Base-by-base conservation (phyloP, 208 protist genomes). In the Trypanosoma avium region DNA sequence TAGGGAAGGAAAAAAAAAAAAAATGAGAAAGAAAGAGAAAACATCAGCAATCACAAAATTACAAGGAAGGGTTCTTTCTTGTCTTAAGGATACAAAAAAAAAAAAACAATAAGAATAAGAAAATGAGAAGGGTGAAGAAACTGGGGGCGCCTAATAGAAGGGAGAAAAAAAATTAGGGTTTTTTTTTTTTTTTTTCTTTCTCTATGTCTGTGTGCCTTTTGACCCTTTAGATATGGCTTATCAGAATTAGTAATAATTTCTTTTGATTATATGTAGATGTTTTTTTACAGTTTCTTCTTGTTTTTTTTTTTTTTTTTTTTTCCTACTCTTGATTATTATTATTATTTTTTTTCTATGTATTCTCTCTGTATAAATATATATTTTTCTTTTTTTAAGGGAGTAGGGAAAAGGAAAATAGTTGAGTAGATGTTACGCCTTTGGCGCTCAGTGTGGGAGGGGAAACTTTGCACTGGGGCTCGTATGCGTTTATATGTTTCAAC, bases 371-470 rank as follows among this genome's bases (percentile, higher is more conserved):
- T 2, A 32, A 47, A 9, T 55, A 29, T 17, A 1, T 61, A 17
- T 52, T 46, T 10, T 43, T 50, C 22, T 29, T 26, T 7, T 50
- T 3, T 19, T 12, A 17, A 50, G 15, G 43, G 9, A 15, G 26
- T 33, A 29, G 12, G 52, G 5, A 19, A 21, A 27, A 29, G n/a
- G 45, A 17, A 10, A 29, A 26, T 24, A 1, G 27, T 62, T 45
- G 9, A 40, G 29, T 32, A 45, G 10, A 70, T 70, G 64, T 70
- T 70, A 45, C 24, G 29, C 0, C 33, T 70, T 54, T 33, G 43
- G 4, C 56, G 61, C 43, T n/a, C 49, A 9, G 24, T 61, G 8
- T 21, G 33, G 52, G 26, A 33, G 38, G 21, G 0, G 29, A 22
- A 7, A 40, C 8, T 59, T 6, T 5, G 26, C 12, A 21, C 35